Evolutionary conservation across 2,329 filamentous ascomycete genomes (phyloP), one percentile per base, ranked within the genome.

Genomic region (Harringtonia lauricola): DNA sequence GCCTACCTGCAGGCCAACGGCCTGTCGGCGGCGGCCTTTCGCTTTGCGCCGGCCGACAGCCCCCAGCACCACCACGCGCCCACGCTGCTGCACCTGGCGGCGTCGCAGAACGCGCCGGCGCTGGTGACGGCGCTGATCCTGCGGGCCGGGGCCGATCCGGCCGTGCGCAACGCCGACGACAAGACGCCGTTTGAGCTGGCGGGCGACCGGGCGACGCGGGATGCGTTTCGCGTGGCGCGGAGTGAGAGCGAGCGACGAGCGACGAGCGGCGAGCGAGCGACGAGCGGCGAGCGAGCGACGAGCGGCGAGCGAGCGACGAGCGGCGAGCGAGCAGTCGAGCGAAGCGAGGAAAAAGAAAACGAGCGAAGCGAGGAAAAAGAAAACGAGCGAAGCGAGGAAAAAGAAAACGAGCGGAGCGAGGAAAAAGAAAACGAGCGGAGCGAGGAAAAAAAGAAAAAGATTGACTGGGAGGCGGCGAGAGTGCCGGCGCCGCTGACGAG

Each of bases 151-250:
- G 84, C 87, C 2, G 78, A 95, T 54, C 92, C 92, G 0, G 80
- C 79, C 0, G 44, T 81, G 2, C 60, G 62, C 22, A 95, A 84
- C 56, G 67, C 61, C 3, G 87, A 95, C 49, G 84, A 83, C n/a
- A 88, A 84, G 59, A 84, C 86, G 1, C 64, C 92, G 0, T 96
- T 94, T 58, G 87, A 94, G 44, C 74, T 98, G 1, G 79, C 86
- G 1, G 87, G 90, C 35, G 88, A 96, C 58, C 78, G 88, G 5
- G 64, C 81, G 2, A 95, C 89, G 0, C 79, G 90, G 2, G 89
- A 96, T 57, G 86, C 89, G 0, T 98, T 98, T 65, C 83, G 92
- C 2, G 78, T 95, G 2, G 87, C 88, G 4, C 83, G n/a, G n/a
- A n/a, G n/a, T n/a, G n/a, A n/a, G n/a, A n/a, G n/a, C n/a, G n/a